These are phyloP conservation scores for Hypoxylon cercidicola DNA, from an alignment of 495 filamentous ascomycete species.

Conservation along the genomic window DNA sequence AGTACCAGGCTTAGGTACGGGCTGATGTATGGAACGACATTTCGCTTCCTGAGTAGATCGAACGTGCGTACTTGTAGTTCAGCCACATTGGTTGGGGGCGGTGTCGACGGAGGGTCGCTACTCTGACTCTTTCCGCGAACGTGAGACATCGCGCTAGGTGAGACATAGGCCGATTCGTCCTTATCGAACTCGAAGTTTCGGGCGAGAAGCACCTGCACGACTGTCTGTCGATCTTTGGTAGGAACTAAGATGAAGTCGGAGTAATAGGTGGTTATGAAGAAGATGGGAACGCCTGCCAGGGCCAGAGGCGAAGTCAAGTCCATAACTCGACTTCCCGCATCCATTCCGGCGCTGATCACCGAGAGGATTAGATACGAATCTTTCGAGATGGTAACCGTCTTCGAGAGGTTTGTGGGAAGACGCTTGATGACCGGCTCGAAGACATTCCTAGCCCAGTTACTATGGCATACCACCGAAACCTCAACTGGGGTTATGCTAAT, in stretches of 20 bases:
- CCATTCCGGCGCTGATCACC: constrained; percentile 86
- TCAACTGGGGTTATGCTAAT: constrained; percentile 92
- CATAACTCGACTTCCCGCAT: constrained; percentile 92
- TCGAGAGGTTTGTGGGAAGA: constrained; percentile 56
- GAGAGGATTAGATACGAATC: constrained; percentile 90
- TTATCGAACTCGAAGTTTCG: constrained; percentile 82
- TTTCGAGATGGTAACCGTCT: constrained; percentile 74
- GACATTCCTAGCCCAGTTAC: constrained; percentile 72
- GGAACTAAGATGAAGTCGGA: constrained; percentile 97
- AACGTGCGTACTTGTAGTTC: constrained; percentile 90
- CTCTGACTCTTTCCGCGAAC: constrained; percentile 60
- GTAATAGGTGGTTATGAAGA: constrained; percentile 99
- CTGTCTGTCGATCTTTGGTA: constrained; percentile 71
- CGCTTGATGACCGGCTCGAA: constrained; percentile 75
- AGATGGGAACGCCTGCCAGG: constrained; percentile 92
- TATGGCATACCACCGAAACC: constrained; percentile 90
- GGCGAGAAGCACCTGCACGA: constrained; percentile 79
- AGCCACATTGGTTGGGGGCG: constrained; percentile 76
- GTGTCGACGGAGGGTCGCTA: constrained; percentile 69
- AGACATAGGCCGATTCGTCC: constrained; percentile 76
- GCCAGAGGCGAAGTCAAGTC: constrained; percentile 92
- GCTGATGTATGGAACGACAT: constrained; percentile 78
- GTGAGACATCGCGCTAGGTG: constrained; percentile 63
- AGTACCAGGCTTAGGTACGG: constrained; percentile 76
- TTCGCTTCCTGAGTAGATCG: constrained; percentile 73